phyloP scores from a whole-genome alignment of 306 rosid genomes.

The Boehmeria nivea region DNA sequence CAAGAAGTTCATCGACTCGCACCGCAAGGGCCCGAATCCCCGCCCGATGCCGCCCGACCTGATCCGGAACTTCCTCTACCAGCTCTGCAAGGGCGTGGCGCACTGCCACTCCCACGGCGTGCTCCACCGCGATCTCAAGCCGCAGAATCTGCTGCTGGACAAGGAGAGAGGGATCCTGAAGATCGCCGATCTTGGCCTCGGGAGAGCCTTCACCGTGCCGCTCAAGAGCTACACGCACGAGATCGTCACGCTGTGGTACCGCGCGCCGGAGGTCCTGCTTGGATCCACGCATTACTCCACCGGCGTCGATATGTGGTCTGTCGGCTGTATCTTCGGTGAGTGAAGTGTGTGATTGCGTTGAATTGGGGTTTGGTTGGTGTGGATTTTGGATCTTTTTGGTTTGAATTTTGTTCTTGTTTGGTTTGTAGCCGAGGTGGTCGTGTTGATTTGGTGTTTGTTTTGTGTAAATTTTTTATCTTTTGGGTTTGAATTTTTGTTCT shows the following conservation, averaged over 20 bases:
- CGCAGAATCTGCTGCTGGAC: constrained; percentile 85
- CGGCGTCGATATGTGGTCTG: constrained; percentile 95
- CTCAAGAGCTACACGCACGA: constrained; percentile 94
- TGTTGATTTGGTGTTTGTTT: not conserved
- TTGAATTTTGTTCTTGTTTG: not conserved
- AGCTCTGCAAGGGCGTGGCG: constrained; percentile 85
- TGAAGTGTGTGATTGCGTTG: not conserved
- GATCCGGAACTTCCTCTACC: constrained; percentile 77
- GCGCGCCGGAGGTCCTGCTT: constrained; percentile 90
- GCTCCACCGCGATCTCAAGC: constrained; percentile 86
- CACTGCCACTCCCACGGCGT: constrained; percentile 96
- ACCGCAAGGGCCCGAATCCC: constrained; percentile 63
- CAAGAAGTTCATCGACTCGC: constrained; percentile 82
- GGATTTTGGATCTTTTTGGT: not conserved
- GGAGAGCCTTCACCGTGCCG: constrained; percentile 88
- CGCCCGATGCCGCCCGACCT: constrained; percentile 43
- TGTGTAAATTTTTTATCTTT: not conserved
- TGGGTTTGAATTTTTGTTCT: too few relatives aligned
- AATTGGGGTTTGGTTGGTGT: not conserved
- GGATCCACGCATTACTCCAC: constrained; percentile 91
- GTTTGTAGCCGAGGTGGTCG: too few relatives aligned
- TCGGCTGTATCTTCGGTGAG: constrained; percentile 84
- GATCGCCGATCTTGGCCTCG: constrained; percentile 92
- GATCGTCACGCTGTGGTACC: constrained; percentile 93
- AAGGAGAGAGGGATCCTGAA: constrained; percentile 66